These are phyloP conservation scores for Cinchona pubescens DNA, from an alignment of 257 asterid species.

Conservation along the genomic window DNA sequence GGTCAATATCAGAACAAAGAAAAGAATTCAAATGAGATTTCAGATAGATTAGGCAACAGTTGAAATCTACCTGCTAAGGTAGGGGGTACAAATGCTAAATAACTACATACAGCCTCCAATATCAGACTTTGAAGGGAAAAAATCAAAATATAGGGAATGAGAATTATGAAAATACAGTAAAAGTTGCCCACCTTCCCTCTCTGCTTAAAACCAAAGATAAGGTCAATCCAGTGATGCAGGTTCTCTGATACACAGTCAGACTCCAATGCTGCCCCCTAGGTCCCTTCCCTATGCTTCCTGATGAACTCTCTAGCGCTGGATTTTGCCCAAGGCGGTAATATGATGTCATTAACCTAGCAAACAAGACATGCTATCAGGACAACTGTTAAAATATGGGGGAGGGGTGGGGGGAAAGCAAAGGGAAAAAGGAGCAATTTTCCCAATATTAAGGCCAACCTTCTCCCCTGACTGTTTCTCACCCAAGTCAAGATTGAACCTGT, in stretches of 20 bases:
- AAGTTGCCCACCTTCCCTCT: conserved; percentile 82
- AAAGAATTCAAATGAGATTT: too few relatives aligned
- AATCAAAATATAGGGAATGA: not conserved
- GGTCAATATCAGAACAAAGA: not conserved
- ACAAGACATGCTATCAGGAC: conserved; percentile 7
- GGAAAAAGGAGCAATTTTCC: conserved; percentile 5
- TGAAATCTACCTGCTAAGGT: not conserved
- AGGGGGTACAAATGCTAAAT: not conserved
- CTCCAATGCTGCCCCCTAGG: too few relatives aligned
- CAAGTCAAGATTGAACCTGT: conserved; percentile 83
- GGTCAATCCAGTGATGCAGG: conserved; percentile 99
- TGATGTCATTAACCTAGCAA: conserved; percentile 83
- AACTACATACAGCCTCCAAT: not conserved
- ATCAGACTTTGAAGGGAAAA: not conserved
- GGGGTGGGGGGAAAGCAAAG: too few relatives aligned
- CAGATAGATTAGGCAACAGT: not conserved
- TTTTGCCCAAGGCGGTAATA: conserved; percentile 95
- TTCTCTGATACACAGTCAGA: conserved; percentile 93
- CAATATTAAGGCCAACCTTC: conserved; percentile 55
- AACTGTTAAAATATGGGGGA: not conserved
- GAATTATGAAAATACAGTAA: not conserved
- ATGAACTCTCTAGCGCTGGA: conserved; percentile 92
- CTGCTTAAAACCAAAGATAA: conserved; percentile 90
- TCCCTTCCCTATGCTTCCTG: conserved; percentile 87
- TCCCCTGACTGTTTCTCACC: conserved; percentile 99